phyloP scores from a whole-genome alignment of 495 filamentous ascomycete genomes.

The Talaromyces ruber region DNA sequence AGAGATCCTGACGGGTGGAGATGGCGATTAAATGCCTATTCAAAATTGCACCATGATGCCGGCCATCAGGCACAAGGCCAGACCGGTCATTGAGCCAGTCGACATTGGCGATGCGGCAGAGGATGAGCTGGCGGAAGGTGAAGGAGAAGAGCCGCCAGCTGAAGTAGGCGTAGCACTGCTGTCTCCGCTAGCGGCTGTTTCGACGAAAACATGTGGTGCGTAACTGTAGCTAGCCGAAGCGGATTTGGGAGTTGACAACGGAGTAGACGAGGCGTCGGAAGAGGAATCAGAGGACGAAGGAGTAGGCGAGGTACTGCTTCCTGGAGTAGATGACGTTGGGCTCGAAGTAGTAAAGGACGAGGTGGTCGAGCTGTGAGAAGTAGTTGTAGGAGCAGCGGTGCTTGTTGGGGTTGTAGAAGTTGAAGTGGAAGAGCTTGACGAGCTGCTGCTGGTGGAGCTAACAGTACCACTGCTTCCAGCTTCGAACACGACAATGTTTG shows the following conservation, averaged over 20 bases:
- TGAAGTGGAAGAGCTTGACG: slow-evolving; percentile 13
- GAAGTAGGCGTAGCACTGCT: slow-evolving; percentile 9
- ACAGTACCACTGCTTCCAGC: slow-evolving; percentile 14
- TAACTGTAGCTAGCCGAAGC: slow-evolving; percentile 18
- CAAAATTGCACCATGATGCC: slow-evolving; percentile 19
- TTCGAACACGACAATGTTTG: slow-evolving; percentile 61
- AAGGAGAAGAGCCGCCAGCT: slow-evolving; percentile 7
- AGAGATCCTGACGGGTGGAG: slow-evolving; percentile 3
- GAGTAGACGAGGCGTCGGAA: slow-evolving; percentile 12
- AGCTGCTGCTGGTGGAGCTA: slow-evolving; percentile 13
- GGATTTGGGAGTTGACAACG: slow-evolving; percentile 8
- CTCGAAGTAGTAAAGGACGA: slow-evolving; percentile 18
- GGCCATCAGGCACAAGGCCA: slow-evolving; percentile 21
- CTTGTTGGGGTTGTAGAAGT: slow-evolving; percentile 9
- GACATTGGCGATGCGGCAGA: slow-evolving; percentile 15
- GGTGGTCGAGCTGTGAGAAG: slow-evolving; percentile 7
- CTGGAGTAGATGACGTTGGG: slow-evolving; percentile 18
- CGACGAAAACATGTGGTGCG: slow-evolving; percentile 23
- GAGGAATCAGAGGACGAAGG: slow-evolving; percentile 15
- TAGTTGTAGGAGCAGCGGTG: slow-evolving; percentile 12
- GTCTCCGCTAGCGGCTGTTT: slow-evolving; percentile 20
- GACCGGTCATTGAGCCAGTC: slow-evolving; percentile 17
- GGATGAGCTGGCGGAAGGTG: slow-evolving; percentile 6
- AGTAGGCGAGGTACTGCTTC: slow-evolving; percentile 10
- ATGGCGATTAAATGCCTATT: background rate